Evolutionary conservation across 139 green algal species (phyloP), one percentile per base, ranked within the genome.

Genomic region (Chlorella sorokiniana): DNA sequence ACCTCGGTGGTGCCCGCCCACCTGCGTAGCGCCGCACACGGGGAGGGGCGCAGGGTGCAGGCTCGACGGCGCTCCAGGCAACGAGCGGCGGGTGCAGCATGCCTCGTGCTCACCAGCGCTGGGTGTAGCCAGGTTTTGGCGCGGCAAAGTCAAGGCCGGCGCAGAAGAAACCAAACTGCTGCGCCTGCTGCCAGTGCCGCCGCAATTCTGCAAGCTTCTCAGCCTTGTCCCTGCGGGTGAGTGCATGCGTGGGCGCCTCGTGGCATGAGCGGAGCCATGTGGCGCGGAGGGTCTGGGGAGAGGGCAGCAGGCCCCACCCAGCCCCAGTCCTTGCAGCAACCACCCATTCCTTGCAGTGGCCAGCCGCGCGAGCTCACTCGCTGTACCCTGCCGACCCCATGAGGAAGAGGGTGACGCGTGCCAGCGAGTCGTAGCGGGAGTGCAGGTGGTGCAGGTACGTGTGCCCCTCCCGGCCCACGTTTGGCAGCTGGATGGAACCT

Each of bases 341-440:
- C 11, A 16, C 48, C 11, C 14, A 11, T 56, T 11, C 48, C 48
- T 56, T 16, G 48, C 48, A 11, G 48, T 16, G 16, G 48, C 14
- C 48, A 56, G 48, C 48, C 20, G 3, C 37, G 4, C 5, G 7
- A 10, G 27, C 68, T 33, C 41, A 75, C 68, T 25, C 38, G 42
- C 27, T 75, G 5, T 35, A n/a, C 7, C 20, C 1, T 1, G 68
- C 68, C 1, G 68, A 75, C 41, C 8, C 68, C 68, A 75, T 75
- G 27, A 59, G 35, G 31, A 75, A 75, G 23, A 75, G 41, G 27
- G 68, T 75, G 68, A 75, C 68, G 10, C 59, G 41, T 75, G 68
- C 68, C 68, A 75, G 42, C 25, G 68, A 61, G n/a, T 75, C 35
- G 68, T 75, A 75, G 22, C 68, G 68, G 35, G 27, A 14, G 68